A percentile compares a stretch with the other conserved stretches of the same genome.
These are phyloP conservation scores for Calocybe gangraenosa DNA, from an alignment of 768 basidiomycete species.

Conservation along the genomic window DNA sequence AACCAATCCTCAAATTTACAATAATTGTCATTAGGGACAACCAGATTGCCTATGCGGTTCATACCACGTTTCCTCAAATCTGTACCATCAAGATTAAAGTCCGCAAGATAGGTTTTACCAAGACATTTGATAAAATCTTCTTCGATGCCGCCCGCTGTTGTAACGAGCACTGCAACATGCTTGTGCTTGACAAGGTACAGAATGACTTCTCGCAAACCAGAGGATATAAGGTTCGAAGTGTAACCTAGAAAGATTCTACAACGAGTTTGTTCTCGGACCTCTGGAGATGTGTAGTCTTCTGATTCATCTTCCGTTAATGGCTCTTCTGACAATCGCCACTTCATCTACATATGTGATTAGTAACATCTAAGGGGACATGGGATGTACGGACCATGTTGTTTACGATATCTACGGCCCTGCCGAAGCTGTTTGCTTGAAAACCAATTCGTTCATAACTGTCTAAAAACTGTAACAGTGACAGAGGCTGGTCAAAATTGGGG, in stretches of 20 bases:
- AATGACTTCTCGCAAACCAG: conserved; percentile 91
- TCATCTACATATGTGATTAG: conserved; percentile 45
- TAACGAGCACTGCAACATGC: conserved; percentile 86
- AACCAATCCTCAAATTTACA: conserved; percentile 99
- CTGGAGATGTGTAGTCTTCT: conserved; percentile 55
- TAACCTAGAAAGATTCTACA: conserved; percentile 95
- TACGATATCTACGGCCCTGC: conserved; percentile 84
- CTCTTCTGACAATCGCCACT: conserved; percentile 88
- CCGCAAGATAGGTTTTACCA: conserved; percentile 92
- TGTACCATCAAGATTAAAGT: conserved; percentile 90
- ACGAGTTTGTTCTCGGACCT: conserved; percentile 63
- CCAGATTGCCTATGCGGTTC: conserved; percentile 94
- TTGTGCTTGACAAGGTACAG: conserved; percentile 90
- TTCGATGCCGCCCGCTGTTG: conserved; percentile 97
- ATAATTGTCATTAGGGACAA: conserved; percentile 98
- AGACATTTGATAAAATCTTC: conserved; percentile 99
- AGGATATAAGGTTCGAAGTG: conserved; percentile 98
- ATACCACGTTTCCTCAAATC: conserved; percentile 84
- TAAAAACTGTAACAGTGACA: conserved; percentile 68
- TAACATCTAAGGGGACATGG: conserved; percentile 4
- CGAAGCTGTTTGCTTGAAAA: conserved; percentile 94
- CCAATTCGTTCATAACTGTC: conserved; percentile 85
- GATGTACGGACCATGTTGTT: conserved; percentile 76
- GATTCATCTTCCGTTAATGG: conserved; percentile 66
- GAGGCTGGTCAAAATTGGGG: conserved; percentile 74